Evolutionary conservation across 345 rosid genomes (phyloP), one percentile per base, ranked within the genome.

Genomic region (Linum tenue): DNA sequence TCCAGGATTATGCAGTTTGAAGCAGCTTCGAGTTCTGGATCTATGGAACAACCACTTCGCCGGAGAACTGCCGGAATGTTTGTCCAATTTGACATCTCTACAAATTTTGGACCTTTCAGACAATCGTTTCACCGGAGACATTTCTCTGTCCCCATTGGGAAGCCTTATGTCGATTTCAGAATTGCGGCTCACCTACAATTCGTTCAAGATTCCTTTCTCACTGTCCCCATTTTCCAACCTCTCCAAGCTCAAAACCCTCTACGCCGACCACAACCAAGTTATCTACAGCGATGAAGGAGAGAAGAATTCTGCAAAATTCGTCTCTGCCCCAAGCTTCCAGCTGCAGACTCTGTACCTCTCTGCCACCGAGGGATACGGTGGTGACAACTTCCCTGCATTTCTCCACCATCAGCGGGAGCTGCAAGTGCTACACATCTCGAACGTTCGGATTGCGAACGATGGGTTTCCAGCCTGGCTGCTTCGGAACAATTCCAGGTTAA

Each of bases 381-480:
- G 60, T 35, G 8, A 10, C 37, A 12, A 48, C 60, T 22, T 57
- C 37, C 60, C 60, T 4, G 60, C 7, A 37, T 57, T 57, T 16
- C 60, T 57, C 37, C 38, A 57, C 22, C 22, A 57, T 37, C 60
- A 57, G 22, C 7, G 60, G 5, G 60, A 57, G 36, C 60, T 57
- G 7, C 60, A 17, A 31, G 12, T 10, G 3, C 37, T 57, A 3
- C 37, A 57, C 38, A 31, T 57, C 60, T n/a, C 60, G 7, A 57
- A 57, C 22, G 36, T 57, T 5, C 37, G 22, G 31, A 57, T 57
- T 48, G 14, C 2, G 22, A 37, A 57, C 8, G 60, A 57, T 17
- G 43, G 17, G 3, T 59, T 74, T 37, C 80, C 76, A 5, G 0
- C 3, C 43, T 79, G 83, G 83, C 58, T 76, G 48, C 37, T 79